phyloP scores from a whole-genome alignment of 2,329 filamentous ascomycete species.

The Epichloe gansuensis region DNA sequence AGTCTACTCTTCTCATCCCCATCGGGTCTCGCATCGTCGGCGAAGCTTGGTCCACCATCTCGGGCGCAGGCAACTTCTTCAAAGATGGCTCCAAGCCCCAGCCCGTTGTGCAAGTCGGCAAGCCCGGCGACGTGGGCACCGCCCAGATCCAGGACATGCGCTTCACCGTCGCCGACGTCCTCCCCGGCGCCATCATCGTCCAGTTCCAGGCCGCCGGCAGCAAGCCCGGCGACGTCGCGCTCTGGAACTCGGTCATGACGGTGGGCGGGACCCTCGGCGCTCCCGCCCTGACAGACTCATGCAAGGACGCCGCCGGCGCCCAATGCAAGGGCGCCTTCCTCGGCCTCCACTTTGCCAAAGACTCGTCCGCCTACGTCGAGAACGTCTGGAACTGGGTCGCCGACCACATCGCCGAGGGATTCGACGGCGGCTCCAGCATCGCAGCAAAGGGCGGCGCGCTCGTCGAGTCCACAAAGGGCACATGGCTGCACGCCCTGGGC shows the following conservation, averaged over 20 bases:
- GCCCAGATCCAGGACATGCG: constrained; percentile 39
- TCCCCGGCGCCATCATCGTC: constrained; percentile 26
- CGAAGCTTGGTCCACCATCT: constrained; percentile 39
- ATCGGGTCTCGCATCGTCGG: constrained; percentile 38
- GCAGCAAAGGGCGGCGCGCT: constrained; percentile 36
- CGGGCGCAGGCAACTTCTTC: constrained; percentile 28
- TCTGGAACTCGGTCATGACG: constrained; percentile 33
- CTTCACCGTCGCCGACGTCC: constrained; percentile 34
- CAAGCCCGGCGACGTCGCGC: constrained; percentile 33
- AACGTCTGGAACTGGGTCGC: constrained; percentile 27
- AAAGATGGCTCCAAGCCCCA: constrained; percentile 33
- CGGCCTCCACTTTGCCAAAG: constrained; percentile 33
- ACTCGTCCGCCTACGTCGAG: constrained; percentile 12
- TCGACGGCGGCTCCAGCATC: constrained; percentile 30
- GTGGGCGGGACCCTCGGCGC: constrained; percentile 30
- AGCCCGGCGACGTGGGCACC: constrained; percentile 32
- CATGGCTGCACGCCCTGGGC: constrained; percentile 34
- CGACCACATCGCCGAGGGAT: constrained; percentile 34
- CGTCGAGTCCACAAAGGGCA: constrained; percentile 32
- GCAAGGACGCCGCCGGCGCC: constrained; percentile 15
- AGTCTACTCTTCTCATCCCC: constrained; percentile 15
- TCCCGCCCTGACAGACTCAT: constrained; percentile 25
- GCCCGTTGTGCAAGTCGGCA: constrained; percentile 38
- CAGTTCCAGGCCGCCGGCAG: constrained; percentile 25
- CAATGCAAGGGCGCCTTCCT: constrained; percentile 34